phyloP scores from a whole-genome alignment of 306 rosid genomes.

The Cucumis hystrix region DNA sequence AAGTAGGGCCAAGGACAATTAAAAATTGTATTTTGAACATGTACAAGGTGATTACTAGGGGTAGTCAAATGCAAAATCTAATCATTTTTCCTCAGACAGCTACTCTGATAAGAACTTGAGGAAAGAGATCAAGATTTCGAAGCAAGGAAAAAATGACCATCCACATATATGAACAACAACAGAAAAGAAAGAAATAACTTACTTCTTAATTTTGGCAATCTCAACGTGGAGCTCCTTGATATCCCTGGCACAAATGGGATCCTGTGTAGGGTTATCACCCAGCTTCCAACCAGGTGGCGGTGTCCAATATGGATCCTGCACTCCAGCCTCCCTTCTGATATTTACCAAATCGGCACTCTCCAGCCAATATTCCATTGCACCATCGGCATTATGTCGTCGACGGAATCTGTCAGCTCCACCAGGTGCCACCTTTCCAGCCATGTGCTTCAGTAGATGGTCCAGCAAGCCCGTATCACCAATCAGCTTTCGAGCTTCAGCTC shows the following conservation, averaged over 20 bases:
- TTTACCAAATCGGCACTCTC: slow-evolving; percentile 67
- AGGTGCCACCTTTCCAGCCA: slow-evolving; percentile 84
- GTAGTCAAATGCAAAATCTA: background rate
- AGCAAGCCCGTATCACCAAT: slow-evolving; percentile 89
- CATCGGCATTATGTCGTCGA: slow-evolving; percentile 75
- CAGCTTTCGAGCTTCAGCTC: slow-evolving; percentile 65
- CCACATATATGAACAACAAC: background rate
- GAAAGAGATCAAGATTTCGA: background rate
- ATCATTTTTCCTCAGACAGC: background rate
- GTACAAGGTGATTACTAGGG: background rate
- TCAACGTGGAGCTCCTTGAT: slow-evolving; percentile 46
- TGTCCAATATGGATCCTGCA: slow-evolving; percentile 77
- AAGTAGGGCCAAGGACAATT: background rate
- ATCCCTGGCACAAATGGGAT: slow-evolving; percentile 33
- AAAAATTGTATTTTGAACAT: background rate
- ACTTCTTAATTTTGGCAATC: slow-evolving; percentile 44
- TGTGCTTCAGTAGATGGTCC: slow-evolving; percentile 85
- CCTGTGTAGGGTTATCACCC: slow-evolving; percentile 59
- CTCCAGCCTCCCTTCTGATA: slow-evolving; percentile 59
- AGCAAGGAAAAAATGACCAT: background rate
- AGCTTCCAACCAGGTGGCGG: slow-evolving; percentile 79
- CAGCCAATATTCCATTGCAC: slow-evolving; percentile 91
- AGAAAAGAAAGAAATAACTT: background rate
- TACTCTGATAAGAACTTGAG: background rate
- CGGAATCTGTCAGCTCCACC: slow-evolving; percentile 67